Evolutionary conservation across 2,329 filamentous ascomycete genomes (phyloP), one percentile per base, ranked within the genome.

Genomic region (Fusarium solani-melongenae): DNA sequence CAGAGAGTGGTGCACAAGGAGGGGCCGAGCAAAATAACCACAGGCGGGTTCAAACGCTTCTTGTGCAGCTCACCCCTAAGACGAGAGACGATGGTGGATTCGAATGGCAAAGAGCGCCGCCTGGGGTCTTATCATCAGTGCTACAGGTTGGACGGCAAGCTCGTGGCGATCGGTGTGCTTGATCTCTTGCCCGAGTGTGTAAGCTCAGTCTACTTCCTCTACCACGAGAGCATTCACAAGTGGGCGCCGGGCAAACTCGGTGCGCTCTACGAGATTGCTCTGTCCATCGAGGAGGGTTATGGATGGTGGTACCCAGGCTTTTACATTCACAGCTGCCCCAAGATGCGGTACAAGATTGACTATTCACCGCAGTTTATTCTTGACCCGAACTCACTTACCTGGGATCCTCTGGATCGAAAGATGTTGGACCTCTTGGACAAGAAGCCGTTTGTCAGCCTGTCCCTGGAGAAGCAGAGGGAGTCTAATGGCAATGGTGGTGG

Each of bases 281-380:
- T 96, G 31, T 92, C 93, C 0, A 83, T 87, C 4, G 93, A 96
- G 77, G 86, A 85, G 7, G 91, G 89, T 0, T 95, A 95, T 76
- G 84, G 88, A 49, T 94, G 90, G 86, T 96, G 94, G 88, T 96
- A 96, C 82, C 92, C 88, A 7, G 91, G 94, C 7, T 96, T 91
- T 81, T 96, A 96, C 77, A 96, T 96, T 67, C 93, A 95, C 80
- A 90, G 85, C 63, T 96, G 93, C 77, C 86, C 89, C 62, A 96
- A 96, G 84, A 96, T 96, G 94, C 87, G 88, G 75, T 96, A 96
- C 85, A 96, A 96, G 84, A 92, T 91, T 66, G 92, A 95, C 78
- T 96, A 93, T 80, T 86, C 87, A 12, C 93, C 93, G 2, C 92
- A 94, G 78, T 89, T 92, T 77, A 87, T 96, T 12, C 86, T 96